Evolutionary conservation across 148 eudicot species (phyloP).

Genomic region (Arbutus unedo): DNA sequence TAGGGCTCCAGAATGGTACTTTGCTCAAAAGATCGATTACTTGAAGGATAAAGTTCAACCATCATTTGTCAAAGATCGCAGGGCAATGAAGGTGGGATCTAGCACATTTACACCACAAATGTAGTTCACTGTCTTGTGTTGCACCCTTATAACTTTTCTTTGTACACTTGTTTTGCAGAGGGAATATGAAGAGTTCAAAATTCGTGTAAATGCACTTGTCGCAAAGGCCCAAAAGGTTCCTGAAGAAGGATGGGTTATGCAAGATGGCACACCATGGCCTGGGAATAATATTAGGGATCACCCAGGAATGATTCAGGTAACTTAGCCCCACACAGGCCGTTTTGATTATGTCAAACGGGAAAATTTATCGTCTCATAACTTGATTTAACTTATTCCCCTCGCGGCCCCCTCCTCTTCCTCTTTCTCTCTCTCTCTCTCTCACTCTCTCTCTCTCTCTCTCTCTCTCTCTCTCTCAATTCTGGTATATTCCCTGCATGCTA

Average conservation of each 20-base stretch:
- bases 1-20: constrained; percentile 91
- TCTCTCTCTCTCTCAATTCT: not conserved
- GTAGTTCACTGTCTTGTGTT: not conserved
- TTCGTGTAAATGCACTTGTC: constrained; percentile 61
- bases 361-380: not conserved
- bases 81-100: constrained; percentile 76
- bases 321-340: not conserved
- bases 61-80: constrained; percentile 78
- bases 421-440: too few species aligned
- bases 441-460: too few species aligned
- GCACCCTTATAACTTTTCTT: not conserved
- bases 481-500: not conserved
- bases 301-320: constrained; percentile 81
- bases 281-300: constrained; percentile 74
- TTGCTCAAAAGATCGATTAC: constrained; percentile 69
- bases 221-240: constrained; percentile 62
- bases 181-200: constrained; percentile 74
- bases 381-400: not conserved
- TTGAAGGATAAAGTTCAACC: constrained; percentile 69
- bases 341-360: not conserved
- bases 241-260: constrained; percentile 76
- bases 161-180: constrained; percentile 36
- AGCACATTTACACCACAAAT: not conserved
- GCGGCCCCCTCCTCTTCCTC: too few species aligned
- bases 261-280: constrained; percentile 75